These are phyloP conservation scores for Penstemon newberryi DNA, from an alignment of 257 asterid genomes.

Conservation along the genomic window DNA sequence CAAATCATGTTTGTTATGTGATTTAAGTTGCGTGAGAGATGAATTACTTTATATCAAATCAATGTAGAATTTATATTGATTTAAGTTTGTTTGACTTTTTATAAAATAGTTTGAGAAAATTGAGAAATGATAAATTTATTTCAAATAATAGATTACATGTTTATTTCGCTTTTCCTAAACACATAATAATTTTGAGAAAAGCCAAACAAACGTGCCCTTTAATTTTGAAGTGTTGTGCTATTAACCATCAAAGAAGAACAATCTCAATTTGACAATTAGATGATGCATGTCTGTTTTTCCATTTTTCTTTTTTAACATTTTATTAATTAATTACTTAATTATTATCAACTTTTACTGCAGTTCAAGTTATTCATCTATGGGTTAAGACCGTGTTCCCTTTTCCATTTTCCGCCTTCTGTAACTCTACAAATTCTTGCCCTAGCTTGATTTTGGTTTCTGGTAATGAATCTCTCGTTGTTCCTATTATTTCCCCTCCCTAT, in stretches of 20 bases:
- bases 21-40: too few species aligned
- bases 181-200: too few species aligned
- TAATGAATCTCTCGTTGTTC: conserved; percentile 28
- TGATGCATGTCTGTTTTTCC: conserved; percentile 18
- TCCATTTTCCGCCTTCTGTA: conserved; percentile 16
- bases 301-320: conserved; percentile 12
- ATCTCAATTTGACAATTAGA: conserved; percentile 29
- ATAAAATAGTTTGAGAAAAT: too few species aligned
- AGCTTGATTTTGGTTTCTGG: conserved; percentile 33
- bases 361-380: conserved; percentile 39
- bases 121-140: too few species aligned
- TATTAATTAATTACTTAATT: conserved; percentile 24
- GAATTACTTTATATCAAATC: too few species aligned
- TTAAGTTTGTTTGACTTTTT: too few species aligned
- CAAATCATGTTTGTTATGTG: too few species aligned
- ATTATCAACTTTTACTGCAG: conserved; percentile 40
- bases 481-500: conserved; percentile 1
- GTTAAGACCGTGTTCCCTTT: conserved; percentile 27
- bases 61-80: too few species aligned
- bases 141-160: too few species aligned
- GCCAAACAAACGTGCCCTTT: too few species aligned
- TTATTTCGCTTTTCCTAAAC: too few species aligned
- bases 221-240: background rate
- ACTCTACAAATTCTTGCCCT: conserved; percentile 26
- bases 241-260: background rate